Evolutionary conservation across 768 basidiomycete genomes (phyloP), one percentile per base, ranked within the genome.

Genomic region (Leccinum barrowsii): DNA sequence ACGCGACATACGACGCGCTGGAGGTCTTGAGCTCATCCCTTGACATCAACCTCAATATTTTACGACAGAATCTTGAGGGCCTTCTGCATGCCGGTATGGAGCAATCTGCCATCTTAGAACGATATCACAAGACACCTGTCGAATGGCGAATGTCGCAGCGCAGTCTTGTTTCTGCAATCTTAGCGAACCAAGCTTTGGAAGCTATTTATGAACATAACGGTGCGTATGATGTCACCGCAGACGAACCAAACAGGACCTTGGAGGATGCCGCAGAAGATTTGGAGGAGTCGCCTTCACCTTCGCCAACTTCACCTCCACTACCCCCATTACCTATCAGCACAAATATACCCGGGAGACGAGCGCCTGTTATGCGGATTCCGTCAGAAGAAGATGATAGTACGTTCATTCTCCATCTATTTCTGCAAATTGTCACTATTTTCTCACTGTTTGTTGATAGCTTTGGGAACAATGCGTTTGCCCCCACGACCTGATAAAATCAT

Each of bases 121-220:
- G 59, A 44, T 75, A 71, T 50, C 72, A 78, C 64, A 73, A 70
- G 47, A 74, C 72, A 7, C 75, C 79, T 0, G 73, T 79, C 42
- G 79, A 80, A 50, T 80, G 77, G 78, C 69, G 80, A 32, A 73
- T 75, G 67, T 80, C 79, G 15, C 78, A 77, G 28, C 71, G 74
- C 26, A 77, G 75, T 57, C 72, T 73, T 28, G 53, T 68, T 26
- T 64, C 74, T 50, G 68, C 63, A 2, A 68, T 72, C 17, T 50
- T 72, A 12, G 51, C 63, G 7, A 61, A 63, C 17, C 66, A 72
- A 40, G 55, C 64, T 2, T 34, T 68, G 44, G 63, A 63, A 28
- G 46, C 54, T 5, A 54, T 61, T 4, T 62, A 71, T 47, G 61
- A 64, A 40, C 52, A 61, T 28, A 55, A 50, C 15, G 55, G 54